Evolutionary conservation across 2,329 filamentous ascomycete species (phyloP).

Genomic region (Aspergillus bombycis): DNA sequence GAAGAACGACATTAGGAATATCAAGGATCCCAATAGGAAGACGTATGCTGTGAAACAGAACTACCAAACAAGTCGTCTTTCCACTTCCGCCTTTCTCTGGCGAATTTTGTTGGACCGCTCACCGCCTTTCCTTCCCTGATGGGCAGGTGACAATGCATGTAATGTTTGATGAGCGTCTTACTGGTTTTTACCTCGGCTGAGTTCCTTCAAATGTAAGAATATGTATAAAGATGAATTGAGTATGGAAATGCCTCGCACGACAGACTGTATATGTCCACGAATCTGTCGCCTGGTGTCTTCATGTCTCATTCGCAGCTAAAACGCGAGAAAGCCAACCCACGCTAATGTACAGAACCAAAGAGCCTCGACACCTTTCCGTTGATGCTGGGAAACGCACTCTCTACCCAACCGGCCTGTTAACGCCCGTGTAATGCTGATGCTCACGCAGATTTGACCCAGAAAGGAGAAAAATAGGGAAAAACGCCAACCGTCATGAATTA

Average conservation of each 20-base stretch:
- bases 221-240: conserved; percentile 24
- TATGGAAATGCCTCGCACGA: conserved; percentile 20
- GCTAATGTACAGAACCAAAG: conserved; percentile 43
- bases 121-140: conserved; percentile 10
- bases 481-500: conserved; percentile 24
- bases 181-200: background rate
- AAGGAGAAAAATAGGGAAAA: conserved; percentile 13
- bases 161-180: background rate
- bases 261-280: conserved; percentile 28
- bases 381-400: conserved; percentile 30
- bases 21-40: background rate
- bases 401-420: conserved; percentile 31
- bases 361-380: conserved; percentile 24
- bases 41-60: background rate
- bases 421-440: conserved; percentile 31
- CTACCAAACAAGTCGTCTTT: conserved; percentile 2
- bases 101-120: conserved; percentile 10
- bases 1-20: background rate
- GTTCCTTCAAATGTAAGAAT: conserved; percentile 12
- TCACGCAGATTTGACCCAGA: conserved; percentile 22
- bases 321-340: conserved; percentile 27
- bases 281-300: conserved; percentile 21
- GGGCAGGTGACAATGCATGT: background rate
- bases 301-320: conserved; percentile 24
- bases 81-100: conserved; percentile 7